phyloP scores from a whole-genome alignment of 2,329 filamentous ascomycete species.

The Myriosclerotinia duriaeana region DNA sequence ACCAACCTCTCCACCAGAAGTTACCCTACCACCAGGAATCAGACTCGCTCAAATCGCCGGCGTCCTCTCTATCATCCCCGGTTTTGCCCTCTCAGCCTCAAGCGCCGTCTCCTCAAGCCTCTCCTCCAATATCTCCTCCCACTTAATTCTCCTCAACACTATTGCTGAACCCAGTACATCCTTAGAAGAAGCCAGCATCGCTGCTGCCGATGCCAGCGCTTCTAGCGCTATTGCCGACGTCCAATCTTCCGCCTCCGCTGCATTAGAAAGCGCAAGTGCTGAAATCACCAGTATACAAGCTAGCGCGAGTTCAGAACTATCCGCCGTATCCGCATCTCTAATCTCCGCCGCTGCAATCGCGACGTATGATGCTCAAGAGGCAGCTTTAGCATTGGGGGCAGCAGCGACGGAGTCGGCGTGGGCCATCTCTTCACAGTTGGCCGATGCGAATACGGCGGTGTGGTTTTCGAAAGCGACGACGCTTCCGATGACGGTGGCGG shows the following conservation, averaged over 20 bases:
- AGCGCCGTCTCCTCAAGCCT: neutral
- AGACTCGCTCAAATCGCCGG: neutral
- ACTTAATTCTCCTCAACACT: neutral
- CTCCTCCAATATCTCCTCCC: conserved; percentile 6
- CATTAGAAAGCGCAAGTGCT: neutral
- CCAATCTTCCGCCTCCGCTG: conserved; percentile 8
- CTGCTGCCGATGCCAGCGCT: conserved; percentile 1
- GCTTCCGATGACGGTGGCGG: conserved; percentile 5
- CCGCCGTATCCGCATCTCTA: neutral
- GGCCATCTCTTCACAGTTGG: neutral
- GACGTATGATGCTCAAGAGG: conserved; percentile 7
- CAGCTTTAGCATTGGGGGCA: conserved; percentile 1
- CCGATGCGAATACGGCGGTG: neutral
- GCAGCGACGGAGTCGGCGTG: neutral
- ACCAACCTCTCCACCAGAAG: neutral
- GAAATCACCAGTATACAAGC: neutral
- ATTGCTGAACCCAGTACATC: conserved; percentile 2
- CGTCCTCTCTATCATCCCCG: neutral
- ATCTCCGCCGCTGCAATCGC: neutral
- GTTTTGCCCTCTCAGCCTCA: neutral
- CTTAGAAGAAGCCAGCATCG: conserved; percentile 3
- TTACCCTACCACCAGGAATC: neutral
- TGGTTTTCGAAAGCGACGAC: neutral
- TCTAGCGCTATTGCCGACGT: neutral
- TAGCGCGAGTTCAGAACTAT: neutral